phyloP scores from a whole-genome alignment of 2,329 filamentous ascomycete genomes.

The Incumbomyces delicatus region DNA sequence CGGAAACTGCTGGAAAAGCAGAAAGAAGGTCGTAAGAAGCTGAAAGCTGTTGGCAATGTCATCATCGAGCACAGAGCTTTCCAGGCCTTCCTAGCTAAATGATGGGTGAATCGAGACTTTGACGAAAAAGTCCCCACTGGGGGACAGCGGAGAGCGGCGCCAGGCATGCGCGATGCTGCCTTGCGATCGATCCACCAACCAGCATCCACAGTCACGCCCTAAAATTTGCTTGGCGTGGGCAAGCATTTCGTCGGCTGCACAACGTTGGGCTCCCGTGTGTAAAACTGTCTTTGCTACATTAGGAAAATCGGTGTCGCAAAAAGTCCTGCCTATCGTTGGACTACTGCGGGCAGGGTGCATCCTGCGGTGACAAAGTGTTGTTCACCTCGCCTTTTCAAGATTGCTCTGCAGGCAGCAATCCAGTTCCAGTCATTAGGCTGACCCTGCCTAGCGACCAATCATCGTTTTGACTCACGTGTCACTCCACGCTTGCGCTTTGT shows the following conservation, averaged over 20 bases:
- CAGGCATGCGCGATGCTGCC: neutral
- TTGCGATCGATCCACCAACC: neutral
- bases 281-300: slow-evolving; percentile 1
- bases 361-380: no score
- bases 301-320: neutral
- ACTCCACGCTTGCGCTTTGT: neutral
- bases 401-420: slow-evolving; percentile 1
- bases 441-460: neutral
- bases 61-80: slow-evolving; percentile 95
- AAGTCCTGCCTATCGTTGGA: neutral
- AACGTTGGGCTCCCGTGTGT: neutral
- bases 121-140: no score
- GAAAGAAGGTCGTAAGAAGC: slow-evolving; percentile 84
- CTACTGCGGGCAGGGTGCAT: no score
- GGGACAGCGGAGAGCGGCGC: neutral
- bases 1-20: slow-evolving; percentile 91
- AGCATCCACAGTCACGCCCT: neutral
- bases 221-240: no score
- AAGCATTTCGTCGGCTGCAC: neutral
- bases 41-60: slow-evolving; percentile 71
- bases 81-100: slow-evolving; percentile 85
- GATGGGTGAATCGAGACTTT: no score
- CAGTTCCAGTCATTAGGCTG: neutral
- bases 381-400: no score
- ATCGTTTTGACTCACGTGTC: neutral